A percentile compares a stretch with the other conserved stretches of the same genome.
These are phyloP conservation scores for Eutrema japonicum DNA, from an alignment of 345 rosid species.

Conservation along the genomic window DNA sequence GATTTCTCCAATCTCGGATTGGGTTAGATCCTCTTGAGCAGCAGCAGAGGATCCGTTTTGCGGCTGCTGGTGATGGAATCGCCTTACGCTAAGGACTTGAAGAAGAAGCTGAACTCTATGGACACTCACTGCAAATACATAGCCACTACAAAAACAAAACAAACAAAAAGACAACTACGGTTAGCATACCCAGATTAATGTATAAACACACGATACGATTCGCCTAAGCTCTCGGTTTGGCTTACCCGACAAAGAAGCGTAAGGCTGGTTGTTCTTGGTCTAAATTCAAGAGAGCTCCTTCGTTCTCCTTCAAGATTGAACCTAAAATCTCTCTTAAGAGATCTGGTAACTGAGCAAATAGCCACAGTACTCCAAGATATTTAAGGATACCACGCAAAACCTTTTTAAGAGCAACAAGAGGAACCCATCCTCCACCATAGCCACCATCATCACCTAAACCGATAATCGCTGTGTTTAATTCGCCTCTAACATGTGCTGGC, in stretches of 20 bases:
- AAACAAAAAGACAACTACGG: not conserved
- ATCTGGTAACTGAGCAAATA: constrained; percentile 92
- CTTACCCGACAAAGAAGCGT: constrained; percentile 99
- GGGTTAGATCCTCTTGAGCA: constrained; percentile 90
- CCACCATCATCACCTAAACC: constrained; percentile 99
- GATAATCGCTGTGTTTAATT: constrained; percentile 90
- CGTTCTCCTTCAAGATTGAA: constrained; percentile 88
- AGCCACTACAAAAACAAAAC: constrained; percentile 66
- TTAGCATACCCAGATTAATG: constrained; percentile 19
- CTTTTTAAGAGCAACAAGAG: constrained; percentile 98
- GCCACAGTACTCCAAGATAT: constrained; percentile 97
- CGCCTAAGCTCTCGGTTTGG: constrained; percentile 27
- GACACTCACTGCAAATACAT: constrained; percentile 95
- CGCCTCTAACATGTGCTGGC: constrained; percentile 95
- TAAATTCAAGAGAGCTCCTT: constrained; percentile 93
- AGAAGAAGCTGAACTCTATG: constrained; percentile 99
- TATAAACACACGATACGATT: constrained; percentile 5
- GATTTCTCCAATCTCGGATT: constrained; percentile 85
- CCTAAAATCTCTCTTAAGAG: constrained; percentile 94
- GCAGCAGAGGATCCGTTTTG: constrained; percentile 68
- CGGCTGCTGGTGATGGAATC: constrained; percentile 88
- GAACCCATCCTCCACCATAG: constrained; percentile 99
- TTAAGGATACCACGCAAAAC: constrained; percentile 94
- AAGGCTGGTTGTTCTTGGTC: constrained; percentile 99
- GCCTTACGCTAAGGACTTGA: constrained; percentile 94